phyloP scores from a whole-genome alignment of 805 yeast species.

The Metschnikowia drakensbergensis region DNA sequence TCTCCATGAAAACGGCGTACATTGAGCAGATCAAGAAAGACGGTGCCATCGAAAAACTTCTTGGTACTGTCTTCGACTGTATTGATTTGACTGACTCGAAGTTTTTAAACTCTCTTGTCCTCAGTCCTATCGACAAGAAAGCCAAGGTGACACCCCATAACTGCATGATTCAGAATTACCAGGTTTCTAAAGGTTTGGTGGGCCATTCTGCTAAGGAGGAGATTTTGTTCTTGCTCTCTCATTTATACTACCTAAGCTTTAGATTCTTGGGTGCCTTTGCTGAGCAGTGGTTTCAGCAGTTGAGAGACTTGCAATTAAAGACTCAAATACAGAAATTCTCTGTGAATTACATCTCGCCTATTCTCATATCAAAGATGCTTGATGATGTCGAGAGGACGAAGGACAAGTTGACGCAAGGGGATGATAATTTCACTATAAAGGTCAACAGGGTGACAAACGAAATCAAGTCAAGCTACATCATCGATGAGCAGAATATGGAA shows the following conservation, averaged over 20 bases:
- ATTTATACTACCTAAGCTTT: conserved; percentile 50
- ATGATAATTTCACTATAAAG: conserved; percentile 53
- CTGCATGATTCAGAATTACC: conserved; percentile 21
- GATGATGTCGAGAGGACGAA: conserved; percentile 45
- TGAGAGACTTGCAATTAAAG: conserved; percentile 66
- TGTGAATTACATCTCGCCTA: conserved; percentile 57
- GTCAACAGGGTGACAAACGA: conserved; percentile 61
- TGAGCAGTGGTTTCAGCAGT: conserved; percentile 66
- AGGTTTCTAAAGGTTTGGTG: conserved; percentile 17
- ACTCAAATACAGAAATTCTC: conserved; percentile 60
- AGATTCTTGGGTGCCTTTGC: conserved; percentile 52
- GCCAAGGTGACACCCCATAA: conserved; percentile 14
- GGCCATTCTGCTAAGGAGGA: conserved; percentile 30
- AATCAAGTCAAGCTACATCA: conserved; percentile 65
- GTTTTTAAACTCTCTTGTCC: conserved; percentile 19
- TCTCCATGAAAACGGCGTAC: conserved; percentile 57
- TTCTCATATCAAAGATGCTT: conserved; percentile 56
- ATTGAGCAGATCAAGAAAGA: conserved; percentile 49
- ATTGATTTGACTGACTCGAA: conserved; percentile 37
- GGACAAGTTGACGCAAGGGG: conserved; percentile 27
- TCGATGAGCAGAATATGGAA: conserved; percentile 86
- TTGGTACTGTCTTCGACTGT: conserved; percentile 58
- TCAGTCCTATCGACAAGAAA: conserved; percentile 14
- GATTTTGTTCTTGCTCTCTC: conserved; percentile 39
- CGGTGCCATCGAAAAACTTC: conserved; percentile 45